A percentile compares a stretch with the other conserved stretches of the same genome.
Evolutionary conservation across 805 yeast species (phyloP).

Genomic region (Jamesozyma gamospora): DNA sequence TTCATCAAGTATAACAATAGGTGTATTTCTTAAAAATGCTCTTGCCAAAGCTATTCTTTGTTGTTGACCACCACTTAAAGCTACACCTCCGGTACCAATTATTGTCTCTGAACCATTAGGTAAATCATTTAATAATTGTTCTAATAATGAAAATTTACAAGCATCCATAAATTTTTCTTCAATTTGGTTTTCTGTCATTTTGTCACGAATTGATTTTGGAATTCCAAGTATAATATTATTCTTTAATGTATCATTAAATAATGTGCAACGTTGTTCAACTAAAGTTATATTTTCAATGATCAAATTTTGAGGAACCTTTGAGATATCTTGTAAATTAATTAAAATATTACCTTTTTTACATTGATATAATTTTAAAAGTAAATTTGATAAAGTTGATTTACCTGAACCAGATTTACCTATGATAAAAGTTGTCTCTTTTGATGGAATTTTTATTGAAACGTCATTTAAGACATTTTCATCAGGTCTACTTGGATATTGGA

Average conservation of each 20-base stretch:
- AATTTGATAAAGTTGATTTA: constrained; percentile 67
- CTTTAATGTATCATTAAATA: constrained; percentile 54
- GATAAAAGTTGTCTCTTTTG: constrained; percentile 46
- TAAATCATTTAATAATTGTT: constrained; percentile 37
- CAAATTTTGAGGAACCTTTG: constrained; percentile 39
- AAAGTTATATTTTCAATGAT: constrained; percentile 53
- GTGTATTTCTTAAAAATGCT: constrained; percentile 63
- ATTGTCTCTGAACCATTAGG: constrained; percentile 48
- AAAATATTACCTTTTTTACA: constrained; percentile 44
- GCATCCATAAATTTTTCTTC: constrained; percentile 33
- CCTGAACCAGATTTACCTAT: constrained; percentile 92
- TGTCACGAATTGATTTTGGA: neutral
- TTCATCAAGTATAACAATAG: constrained; percentile 77
- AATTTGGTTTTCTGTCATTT: constrained; percentile 4
- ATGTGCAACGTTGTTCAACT: constrained; percentile 59
- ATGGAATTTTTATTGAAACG: constrained; percentile 37
- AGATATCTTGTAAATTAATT: constrained; percentile 45
- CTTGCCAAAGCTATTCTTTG: constrained; percentile 81
- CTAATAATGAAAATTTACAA: constrained; percentile 41
- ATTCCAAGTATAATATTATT: constrained; percentile 54
- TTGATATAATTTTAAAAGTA: constrained; percentile 52
- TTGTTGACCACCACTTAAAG: constrained; percentile 83
- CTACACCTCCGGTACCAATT: constrained; percentile 37
- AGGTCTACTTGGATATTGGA: constrained; percentile 53
- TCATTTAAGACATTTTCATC: constrained; percentile 37